Evolutionary conservation across 2,329 filamentous ascomycete genomes (phyloP).

Genomic region (Fusarium transvaalense): DNA sequence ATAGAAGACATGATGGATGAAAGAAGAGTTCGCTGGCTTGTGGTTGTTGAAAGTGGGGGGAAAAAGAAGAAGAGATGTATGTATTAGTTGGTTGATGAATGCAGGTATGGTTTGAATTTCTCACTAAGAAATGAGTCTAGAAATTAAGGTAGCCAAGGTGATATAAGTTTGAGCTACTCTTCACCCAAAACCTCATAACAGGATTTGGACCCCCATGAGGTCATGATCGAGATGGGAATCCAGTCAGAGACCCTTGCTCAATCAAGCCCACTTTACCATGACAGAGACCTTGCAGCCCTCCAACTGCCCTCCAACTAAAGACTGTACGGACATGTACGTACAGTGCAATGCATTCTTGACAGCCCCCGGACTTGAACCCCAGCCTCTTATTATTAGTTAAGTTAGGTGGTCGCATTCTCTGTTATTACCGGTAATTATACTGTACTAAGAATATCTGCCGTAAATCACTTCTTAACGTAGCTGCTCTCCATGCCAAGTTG

Average conservation of each 20-base stretch:
- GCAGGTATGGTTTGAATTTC: neutral
- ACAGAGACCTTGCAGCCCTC: slow-evolving; percentile 23
- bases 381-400: neutral
- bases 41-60: neutral
- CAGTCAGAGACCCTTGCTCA: slow-evolving; percentile 24
- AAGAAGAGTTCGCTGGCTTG: slow-evolving; percentile 10
- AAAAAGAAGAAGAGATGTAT: neutral
- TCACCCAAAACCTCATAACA: slow-evolving; percentile 42
- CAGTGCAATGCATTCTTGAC: slow-evolving; percentile 1
- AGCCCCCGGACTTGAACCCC: slow-evolving; percentile 1
- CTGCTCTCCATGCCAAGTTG: slow-evolving; percentile 61
- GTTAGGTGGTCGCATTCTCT: neutral
- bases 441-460: neutral
- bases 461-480: slow-evolving; percentile 54
- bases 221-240: slow-evolving; percentile 45
- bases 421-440: neutral
- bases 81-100: slow-evolving; percentile 18
- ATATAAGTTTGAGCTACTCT: slow-evolving; percentile 43
- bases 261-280: slow-evolving; percentile 11
- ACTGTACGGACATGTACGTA: too few species aligned
- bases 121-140: slow-evolving; percentile 24
- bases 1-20: slow-evolving; percentile 45
- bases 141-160: slow-evolving; percentile 29
- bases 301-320: neutral
- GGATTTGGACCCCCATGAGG: slow-evolving; percentile 50